Evolutionary conservation across 768 basidiomycete species (phyloP).

Genomic region (Termitomyces sp.): DNA sequence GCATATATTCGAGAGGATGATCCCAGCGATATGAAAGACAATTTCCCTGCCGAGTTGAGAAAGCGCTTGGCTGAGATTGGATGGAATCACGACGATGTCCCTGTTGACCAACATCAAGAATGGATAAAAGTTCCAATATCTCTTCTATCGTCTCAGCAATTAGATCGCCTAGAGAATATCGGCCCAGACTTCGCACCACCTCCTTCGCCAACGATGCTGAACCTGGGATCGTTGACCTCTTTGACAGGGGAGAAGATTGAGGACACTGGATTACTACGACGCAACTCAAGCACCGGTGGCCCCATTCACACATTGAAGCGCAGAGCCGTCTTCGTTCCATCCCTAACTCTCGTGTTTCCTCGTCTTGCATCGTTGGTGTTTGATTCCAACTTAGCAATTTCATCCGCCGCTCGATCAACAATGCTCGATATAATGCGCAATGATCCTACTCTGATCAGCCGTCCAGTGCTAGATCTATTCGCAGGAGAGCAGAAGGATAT

Average conservation of each 20-base stretch:
- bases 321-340: conserved; percentile 64
- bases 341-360: conserved; percentile 54
- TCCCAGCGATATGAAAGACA: conserved; percentile 45
- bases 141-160: conserved; percentile 53
- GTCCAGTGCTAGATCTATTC: conserved; percentile 61
- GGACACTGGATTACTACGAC: conserved; percentile 40
- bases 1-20: conserved; percentile 57
- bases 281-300: conserved; percentile 56
- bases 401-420: conserved; percentile 53
- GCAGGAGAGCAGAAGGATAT: conserved; percentile 49
- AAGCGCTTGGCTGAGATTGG: conserved; percentile 72
- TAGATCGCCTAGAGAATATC: conserved; percentile 49
- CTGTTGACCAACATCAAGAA: conserved; percentile 54
- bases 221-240: conserved; percentile 26
- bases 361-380: conserved; percentile 50
- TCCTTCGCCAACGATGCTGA: conserved; percentile 29
- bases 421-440: conserved; percentile 71
- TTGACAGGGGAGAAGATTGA: conserved; percentile 24
- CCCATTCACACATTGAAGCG: conserved; percentile 50
- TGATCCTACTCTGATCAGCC: conserved; percentile 65
- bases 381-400: conserved; percentile 53
- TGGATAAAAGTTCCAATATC: conserved; percentile 67
- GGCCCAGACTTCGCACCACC: conserved; percentile 21
- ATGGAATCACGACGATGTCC: conserved; percentile 62
- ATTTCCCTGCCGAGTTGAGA: conserved; percentile 62